Base-by-base conservation (phyloP, 2,329 filamentous ascomycete species). In the Dactylella cylindrospora region DNA sequence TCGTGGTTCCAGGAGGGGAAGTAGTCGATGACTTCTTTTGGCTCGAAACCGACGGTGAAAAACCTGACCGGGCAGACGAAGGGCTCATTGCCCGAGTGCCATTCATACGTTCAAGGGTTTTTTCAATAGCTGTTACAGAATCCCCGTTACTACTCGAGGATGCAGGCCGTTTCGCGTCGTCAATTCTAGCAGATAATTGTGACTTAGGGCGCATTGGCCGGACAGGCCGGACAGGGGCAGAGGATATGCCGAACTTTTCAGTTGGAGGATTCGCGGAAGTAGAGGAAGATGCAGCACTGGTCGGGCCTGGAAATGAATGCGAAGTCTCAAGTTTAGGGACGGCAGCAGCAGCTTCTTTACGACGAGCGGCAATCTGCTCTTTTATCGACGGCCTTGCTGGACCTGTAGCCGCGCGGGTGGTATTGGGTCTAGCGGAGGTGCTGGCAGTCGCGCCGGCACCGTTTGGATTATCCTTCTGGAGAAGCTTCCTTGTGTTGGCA, bases 381-480 rank as follows among this genome's bases (percentile, higher is more conserved):
- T 88, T 85, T 20, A 96, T 74, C 8, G 86, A 87, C 8, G 82
- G 80, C 64, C 84, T 84, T 13, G 78, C 72, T 20, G 76, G 71
- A 10, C 70, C 70, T 2, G 77, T 75, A 71, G 78, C 80, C 10
- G 81, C 83, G 13, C 59, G 50, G 10, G 35, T 17, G 15, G 44
- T 40, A 5, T 23, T 47, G 9, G 59, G 36, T 12, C 45, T 43
- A 19, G 47, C 49, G 5, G 45, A 41, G 22, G 5, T 43, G 39
- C 20, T 43, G 7, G 39, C 39, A 5, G 45, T 74, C 25, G 74
- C 73, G 26, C 79, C 79, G 3, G 74, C 69, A n/a, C 50, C 45
- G 70, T 88, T 86, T 6, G 88, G 88, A 68, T 97, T 97, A 70
- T 84, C 88, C 68, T 89, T 94, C 67, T 90, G 85, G 13, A 98